phyloP scores from a whole-genome alignment of 495 filamentous ascomycete genomes.

The Podospora conica region DNA sequence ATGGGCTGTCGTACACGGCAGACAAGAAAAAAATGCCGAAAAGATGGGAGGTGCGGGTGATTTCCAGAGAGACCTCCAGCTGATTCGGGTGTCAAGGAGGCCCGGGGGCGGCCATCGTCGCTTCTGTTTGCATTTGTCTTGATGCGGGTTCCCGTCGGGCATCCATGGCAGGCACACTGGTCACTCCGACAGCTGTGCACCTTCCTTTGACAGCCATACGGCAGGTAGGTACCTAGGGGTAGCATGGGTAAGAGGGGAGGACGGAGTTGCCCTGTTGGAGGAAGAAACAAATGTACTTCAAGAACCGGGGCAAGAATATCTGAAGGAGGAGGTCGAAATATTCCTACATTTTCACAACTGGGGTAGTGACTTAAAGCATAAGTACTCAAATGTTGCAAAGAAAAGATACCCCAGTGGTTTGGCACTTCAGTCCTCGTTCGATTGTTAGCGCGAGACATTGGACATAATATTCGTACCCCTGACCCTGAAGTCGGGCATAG shows the following conservation, averaged over 20 bases:
- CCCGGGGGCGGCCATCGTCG: background rate
- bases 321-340: background rate
- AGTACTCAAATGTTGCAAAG: background rate
- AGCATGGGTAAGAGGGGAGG: background rate
- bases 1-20: background rate
- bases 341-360: background rate
- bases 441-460: background rate
- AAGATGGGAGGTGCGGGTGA: background rate
- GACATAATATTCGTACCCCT: no score
- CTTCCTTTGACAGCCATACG: background rate
- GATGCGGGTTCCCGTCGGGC: background rate
- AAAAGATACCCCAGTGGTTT: background rate
- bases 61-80: background rate
- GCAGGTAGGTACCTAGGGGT: background rate
- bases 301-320: background rate
- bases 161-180: background rate
- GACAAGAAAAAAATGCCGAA: background rate
- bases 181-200: background rate
- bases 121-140: background rate
- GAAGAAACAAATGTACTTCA: background rate
- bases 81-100: background rate
- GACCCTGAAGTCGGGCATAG: no score
- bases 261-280: no score
- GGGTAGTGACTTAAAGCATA: no score
- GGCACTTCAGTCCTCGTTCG: background rate